Percentiles rank a stretch among this genome's conserved stretches.
phyloP scores from a whole-genome alignment of 257 asterid species.

The Oldenlandia corymbosa region DNA sequence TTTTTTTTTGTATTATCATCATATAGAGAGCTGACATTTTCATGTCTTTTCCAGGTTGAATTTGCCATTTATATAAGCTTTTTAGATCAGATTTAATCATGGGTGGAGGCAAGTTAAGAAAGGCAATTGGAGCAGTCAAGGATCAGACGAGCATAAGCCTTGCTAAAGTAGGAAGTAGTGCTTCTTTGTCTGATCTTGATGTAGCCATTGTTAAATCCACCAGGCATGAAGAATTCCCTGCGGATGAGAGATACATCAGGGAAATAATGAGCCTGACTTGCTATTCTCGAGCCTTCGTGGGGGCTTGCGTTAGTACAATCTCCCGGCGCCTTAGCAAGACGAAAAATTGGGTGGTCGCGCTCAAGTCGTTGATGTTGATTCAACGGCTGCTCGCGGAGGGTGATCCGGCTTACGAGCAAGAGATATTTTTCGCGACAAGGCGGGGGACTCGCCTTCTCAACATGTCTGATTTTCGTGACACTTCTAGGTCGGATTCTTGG shows the following conservation, averaged over 20 bases:
- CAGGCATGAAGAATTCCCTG: conserved; percentile 90
- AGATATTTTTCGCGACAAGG: conserved; percentile 82
- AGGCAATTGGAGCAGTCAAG: conserved; percentile 90
- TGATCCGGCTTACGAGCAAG: conserved; percentile 66
- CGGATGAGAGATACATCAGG: conserved; percentile 74
- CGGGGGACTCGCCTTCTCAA: conserved; percentile 90
- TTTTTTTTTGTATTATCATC: background rate
- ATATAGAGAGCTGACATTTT: background rate
- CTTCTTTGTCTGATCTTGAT: conserved; percentile 74
- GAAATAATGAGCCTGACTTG: conserved; percentile 68
- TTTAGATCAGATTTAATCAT: conserved; percentile 20
- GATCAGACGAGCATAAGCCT: conserved; percentile 89
- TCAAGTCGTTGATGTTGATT: conserved; percentile 70
- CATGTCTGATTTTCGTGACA: conserved; percentile 80
- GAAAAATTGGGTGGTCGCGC: conserved; percentile 83
- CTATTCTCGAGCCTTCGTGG: conserved; percentile 65
- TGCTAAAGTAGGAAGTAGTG: conserved; percentile 74
- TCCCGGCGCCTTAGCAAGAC: conserved; percentile 84
- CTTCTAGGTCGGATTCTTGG: conserved; percentile 56
- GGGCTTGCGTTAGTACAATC: conserved; percentile 59
- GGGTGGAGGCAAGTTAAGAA: conserved; percentile 86
- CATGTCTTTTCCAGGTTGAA: conserved; percentile 1
- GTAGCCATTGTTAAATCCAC: conserved; percentile 95
- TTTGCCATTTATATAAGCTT: background rate
- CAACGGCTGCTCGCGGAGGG: conserved; percentile 82